Conservation (phyloP, 352 stramenopile genomes). For the Stephanocyclus meneghinianus region DNA sequence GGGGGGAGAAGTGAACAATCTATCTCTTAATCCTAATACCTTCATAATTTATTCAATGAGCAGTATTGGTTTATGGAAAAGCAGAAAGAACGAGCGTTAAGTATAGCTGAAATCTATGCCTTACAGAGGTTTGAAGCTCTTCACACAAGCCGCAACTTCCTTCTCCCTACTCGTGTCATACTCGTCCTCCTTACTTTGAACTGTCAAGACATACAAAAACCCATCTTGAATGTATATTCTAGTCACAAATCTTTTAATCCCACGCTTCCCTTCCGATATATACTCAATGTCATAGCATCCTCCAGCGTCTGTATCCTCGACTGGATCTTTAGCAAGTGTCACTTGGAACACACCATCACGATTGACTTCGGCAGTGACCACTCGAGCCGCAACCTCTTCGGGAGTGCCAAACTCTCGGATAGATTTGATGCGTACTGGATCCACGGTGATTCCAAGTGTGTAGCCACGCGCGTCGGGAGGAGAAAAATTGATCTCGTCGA, state of each 20-base stretch:
- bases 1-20: constrained; percentile 7
- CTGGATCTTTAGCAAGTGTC: constrained; percentile 67
- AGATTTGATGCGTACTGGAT: constrained; percentile 70
- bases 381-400: constrained; percentile 70
- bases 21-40: background rate
- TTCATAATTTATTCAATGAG: background rate
- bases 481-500: constrained; percentile 78
- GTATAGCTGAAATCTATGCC: background rate
- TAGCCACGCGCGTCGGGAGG: constrained; percentile 42
- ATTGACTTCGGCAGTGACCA: constrained; percentile 79
- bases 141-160: constrained; percentile 40
- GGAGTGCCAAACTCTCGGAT: constrained; percentile 78
- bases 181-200: constrained; percentile 67
- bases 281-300: constrained; percentile 76
- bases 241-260: constrained; percentile 67
- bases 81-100: background rate
- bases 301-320: constrained; percentile 22
- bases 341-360: constrained; percentile 79
- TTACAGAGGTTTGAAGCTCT: constrained; percentile 44
- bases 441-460: constrained; percentile 72
- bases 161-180: constrained; percentile 42
- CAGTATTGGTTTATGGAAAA: background rate
- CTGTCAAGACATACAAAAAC: constrained; percentile 75
- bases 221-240: constrained; percentile 64
- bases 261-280: constrained; percentile 66